Percentiles rank a stretch among this genome's conserved stretches.
phyloP scores from a whole-genome alignment of 2,329 filamentous ascomycete genomes.

The Microcyclosporella mali region DNA sequence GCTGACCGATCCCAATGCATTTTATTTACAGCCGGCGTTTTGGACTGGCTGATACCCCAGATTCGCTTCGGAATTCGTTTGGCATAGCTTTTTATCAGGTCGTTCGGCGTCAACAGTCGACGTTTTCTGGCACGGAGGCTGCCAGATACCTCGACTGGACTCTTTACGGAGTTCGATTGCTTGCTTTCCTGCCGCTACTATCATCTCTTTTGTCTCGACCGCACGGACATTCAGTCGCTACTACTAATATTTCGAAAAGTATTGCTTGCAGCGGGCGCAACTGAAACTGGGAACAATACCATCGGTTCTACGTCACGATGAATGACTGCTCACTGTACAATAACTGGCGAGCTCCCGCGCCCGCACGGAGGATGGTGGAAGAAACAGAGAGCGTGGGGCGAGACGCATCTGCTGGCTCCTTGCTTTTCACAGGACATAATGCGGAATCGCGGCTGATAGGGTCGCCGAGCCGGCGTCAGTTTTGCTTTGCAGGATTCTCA shows the following conservation, averaged over 20 bases:
- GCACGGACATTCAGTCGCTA: conserved; percentile 1
- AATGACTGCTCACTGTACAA: conserved; percentile 2
- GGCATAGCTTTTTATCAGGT: conserved; percentile 12
- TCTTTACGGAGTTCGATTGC: conserved; percentile 3
- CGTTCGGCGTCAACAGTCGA: conserved; percentile 8
- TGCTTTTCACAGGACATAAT: background rate
- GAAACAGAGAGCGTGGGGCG: background rate
- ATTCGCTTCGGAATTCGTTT: conserved; percentile 19
- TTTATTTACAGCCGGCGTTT: conserved; percentile 20
- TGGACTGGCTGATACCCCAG: conserved; percentile 24
- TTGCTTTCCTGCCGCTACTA: conserved; percentile 9
- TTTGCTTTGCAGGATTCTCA: too few species aligned
- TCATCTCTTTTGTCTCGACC: conserved; percentile 17
- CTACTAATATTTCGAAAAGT: conserved; percentile 1
- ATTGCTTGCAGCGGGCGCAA: conserved; percentile 11
- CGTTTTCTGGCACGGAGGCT: conserved; percentile 1
- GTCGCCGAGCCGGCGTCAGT: too few species aligned
- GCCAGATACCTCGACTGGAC: too few species aligned
- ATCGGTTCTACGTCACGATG: conserved; percentile 1
- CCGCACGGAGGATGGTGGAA: background rate
- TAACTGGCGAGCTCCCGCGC: background rate
- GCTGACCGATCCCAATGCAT: conserved; percentile 11
- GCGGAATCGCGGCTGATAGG: background rate
- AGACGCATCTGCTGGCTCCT: background rate
- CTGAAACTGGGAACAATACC: background rate